Percentiles rank a stretch among this genome's conserved stretches.
Conservation (phyloP, 306 rosid species). For the Gastrolobium villosum region DNA sequence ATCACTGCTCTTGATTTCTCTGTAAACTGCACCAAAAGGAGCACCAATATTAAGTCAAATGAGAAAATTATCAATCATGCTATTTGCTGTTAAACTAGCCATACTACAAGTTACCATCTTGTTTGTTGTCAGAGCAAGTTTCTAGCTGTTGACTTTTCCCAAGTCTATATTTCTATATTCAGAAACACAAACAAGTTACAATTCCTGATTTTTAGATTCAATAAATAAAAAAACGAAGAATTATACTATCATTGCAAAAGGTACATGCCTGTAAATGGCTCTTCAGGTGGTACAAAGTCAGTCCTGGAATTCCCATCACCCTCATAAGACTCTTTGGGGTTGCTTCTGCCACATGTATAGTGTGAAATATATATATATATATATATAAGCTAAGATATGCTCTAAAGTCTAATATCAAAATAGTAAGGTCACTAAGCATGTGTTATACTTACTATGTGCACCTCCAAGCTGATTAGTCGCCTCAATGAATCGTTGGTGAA, state of each 20-base stretch:
- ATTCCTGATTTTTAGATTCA: slow-evolving; percentile 25
- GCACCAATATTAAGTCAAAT: slow-evolving; percentile 24
- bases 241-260: slow-evolving; percentile 39
- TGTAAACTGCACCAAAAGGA: slow-evolving; percentile 59
- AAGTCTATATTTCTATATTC: slow-evolving; percentile 82
- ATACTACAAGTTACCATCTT: slow-evolving; percentile 65
- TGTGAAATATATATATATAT: slow-evolving; percentile 38
- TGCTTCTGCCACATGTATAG: slow-evolving; percentile 72
- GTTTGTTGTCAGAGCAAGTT: slow-evolving; percentile 60
- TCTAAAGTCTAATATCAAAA: slow-evolving; percentile 13
- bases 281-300: slow-evolving; percentile 94
- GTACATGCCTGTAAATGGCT: slow-evolving; percentile 93
- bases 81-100: slow-evolving; percentile 18
- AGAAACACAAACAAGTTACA: slow-evolving; percentile 42
- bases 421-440: slow-evolving; percentile 11
- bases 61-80: slow-evolving; percentile 43
- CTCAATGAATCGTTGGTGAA: slow-evolving; percentile 87
- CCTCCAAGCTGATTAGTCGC: slow-evolving; percentile 94
- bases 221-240: neutral
- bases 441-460: slow-evolving; percentile 75
- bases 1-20: slow-evolving; percentile 64
- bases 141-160: slow-evolving; percentile 82
- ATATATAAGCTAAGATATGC: slow-evolving; percentile 22
- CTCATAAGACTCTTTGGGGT: slow-evolving; percentile 97
- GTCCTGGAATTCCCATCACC: slow-evolving; percentile 89